Conservation (phyloP, 805 yeast genomes). For the Ogataea saltuana region DNA sequence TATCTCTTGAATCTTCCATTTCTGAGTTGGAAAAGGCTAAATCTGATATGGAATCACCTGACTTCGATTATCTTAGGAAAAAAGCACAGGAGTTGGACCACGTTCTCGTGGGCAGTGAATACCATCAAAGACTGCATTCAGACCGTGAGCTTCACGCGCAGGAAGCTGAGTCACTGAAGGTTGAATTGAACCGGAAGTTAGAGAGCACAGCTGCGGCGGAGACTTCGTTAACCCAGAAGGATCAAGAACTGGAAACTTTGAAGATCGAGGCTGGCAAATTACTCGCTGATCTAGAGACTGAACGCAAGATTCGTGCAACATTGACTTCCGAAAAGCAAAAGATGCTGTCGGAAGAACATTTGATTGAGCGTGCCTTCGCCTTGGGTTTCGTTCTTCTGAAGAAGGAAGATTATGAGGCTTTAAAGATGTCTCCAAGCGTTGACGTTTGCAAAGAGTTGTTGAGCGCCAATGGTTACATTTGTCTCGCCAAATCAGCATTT, state of each 20-base stretch:
- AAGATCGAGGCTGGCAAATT: neutral
- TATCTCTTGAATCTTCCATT: neutral
- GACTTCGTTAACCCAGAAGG: neutral
- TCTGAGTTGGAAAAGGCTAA: neutral
- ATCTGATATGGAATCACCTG: neutral
- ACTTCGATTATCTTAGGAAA: neutral
- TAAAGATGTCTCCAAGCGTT: slow-evolving; percentile 19
- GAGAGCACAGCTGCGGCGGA: neutral
- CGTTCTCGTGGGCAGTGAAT: neutral
- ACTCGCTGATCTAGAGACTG: neutral
- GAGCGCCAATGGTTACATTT: slow-evolving; percentile 22
- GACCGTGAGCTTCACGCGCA: neutral
- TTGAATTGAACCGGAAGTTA: neutral
- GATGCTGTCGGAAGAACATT: neutral
- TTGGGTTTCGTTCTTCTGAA: slow-evolving; percentile 11
- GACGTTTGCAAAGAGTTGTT: slow-evolving; percentile 13
- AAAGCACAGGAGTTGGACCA: neutral
- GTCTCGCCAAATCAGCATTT: slow-evolving; percentile 19
- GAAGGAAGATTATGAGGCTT: slow-evolving; percentile 1
- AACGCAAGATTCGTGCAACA: neutral
- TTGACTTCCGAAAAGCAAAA: neutral
- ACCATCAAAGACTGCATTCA: neutral
- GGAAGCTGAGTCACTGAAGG: neutral
- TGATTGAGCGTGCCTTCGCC: neutral
- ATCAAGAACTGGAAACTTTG: neutral